phyloP scores from a whole-genome alignment of 495 filamentous ascomycete species.

The Aspergillus mulundensis region DNA sequence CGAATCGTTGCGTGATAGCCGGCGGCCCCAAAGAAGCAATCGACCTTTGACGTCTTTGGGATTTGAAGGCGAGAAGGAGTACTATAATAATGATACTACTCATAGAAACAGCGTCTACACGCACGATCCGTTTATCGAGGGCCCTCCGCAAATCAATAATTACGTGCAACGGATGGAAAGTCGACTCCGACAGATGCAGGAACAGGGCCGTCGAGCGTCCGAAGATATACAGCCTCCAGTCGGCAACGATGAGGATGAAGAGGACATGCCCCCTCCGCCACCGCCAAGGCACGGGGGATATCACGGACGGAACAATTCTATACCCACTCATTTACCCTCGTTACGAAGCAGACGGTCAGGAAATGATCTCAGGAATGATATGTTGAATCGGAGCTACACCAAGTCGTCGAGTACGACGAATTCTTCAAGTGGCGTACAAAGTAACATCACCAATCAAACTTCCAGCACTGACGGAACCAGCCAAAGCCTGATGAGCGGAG shows the following conservation, averaged over 20 bases:
- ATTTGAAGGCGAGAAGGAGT: slow-evolving; percentile 53
- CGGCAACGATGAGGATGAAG: slow-evolving; percentile 17
- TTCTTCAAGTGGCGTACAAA: slow-evolving; percentile 65
- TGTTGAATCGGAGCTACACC: slow-evolving; percentile 74
- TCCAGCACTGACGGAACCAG: slow-evolving; percentile 72
- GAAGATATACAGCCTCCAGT: slow-evolving; percentile 29
- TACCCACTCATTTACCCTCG: slow-evolving; percentile 34
- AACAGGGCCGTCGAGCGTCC: slow-evolving; percentile 46
- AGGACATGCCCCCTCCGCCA: slow-evolving; percentile 55
- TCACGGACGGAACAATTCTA: slow-evolving; percentile 43
- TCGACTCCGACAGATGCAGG: slow-evolving; percentile 67
- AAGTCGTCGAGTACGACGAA: slow-evolving; percentile 78
- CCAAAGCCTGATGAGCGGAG: slow-evolving; percentile 87
- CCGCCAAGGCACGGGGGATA: slow-evolving; percentile 57
- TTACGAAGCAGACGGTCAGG: slow-evolving; percentile 70
- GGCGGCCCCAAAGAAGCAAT: slow-evolving; percentile 23
- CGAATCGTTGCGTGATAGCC: slow-evolving; percentile 51
- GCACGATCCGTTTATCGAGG: slow-evolving; percentile 48
- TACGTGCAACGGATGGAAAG: slow-evolving; percentile 89
- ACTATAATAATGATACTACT: slow-evolving; percentile 26
- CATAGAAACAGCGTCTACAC: slow-evolving; percentile 40
- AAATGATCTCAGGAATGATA: slow-evolving; percentile 69
- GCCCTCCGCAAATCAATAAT: slow-evolving; percentile 68
- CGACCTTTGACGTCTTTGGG: slow-evolving; percentile 73
- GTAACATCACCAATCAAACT: slow-evolving; percentile 67